Evolutionary conservation across 2,329 filamentous ascomycete species (phyloP), one percentile per base, ranked within the genome.

Genomic region (Knufia fluminis): DNA sequence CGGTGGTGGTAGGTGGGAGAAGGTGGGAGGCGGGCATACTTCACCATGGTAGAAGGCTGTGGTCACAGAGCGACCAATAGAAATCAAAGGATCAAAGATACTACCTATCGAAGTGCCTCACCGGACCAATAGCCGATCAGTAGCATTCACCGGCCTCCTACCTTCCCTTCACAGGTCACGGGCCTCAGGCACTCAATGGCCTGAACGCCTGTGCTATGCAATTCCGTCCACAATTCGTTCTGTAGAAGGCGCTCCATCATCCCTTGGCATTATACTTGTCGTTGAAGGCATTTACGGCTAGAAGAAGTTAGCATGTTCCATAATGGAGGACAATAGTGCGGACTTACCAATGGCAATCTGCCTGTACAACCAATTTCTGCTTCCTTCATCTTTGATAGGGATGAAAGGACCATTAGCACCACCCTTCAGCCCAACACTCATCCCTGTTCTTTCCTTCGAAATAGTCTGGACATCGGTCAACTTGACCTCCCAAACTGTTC

Each of bases 391-490:
- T n/a, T 82, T 83, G 4, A 97, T 85, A 0, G 92, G 92, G 4
- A 98, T 82, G 62, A 97, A 98, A 2, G 92, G 92, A 0, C 92
- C 92, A 64, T 95, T 95, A 2, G 84, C 86, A 2, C 90, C 91
- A 9, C 90, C 91, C 58, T 94, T 85, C 57, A 97, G 71, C 41
- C 86, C 83, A 54, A 98, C 79, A 58, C 86, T 90, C 69, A 98
- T 81, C 0, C 92, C 94, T 0, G 92, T 98, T 46, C 92, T 76
- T 74, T 98, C 94, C 72, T 97, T 98, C 40, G 84, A 86, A 57
- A 98, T 97, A 0, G 90, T 97, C 73, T 97, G 90, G 17, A 98
- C 81, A 64, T 98, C 92, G 63, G 92, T 96, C 57, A 98, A 75
- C 22, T 88, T 86, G 9, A 97, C 88, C 62, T 98, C 92, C 92